Conservation (phyloP, 306 rosid species). For the Cucumis melo region DNA sequence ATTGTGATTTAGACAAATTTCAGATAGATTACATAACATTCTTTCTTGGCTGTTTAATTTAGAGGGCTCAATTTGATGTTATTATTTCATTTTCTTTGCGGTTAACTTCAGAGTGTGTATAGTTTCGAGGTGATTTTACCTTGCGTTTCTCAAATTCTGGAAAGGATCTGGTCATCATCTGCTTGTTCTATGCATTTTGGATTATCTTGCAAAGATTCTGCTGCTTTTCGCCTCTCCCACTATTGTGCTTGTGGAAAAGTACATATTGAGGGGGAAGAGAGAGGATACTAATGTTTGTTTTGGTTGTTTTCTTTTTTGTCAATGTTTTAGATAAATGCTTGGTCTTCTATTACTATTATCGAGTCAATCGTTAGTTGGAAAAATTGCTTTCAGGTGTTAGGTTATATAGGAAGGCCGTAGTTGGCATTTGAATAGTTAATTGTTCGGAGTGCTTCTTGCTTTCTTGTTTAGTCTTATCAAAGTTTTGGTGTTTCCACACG, state of each 20-base stretch:
- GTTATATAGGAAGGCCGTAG: not conserved
- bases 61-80: not conserved
- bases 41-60: not conserved
- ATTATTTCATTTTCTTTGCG: not conserved
- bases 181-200: not conserved
- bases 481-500: not conserved
- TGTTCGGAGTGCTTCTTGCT: not conserved
- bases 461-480: not conserved
- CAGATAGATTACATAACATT: not conserved
- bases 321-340: not conserved
- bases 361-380: not conserved
- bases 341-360: not conserved
- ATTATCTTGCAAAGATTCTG: not conserved
- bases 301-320: not conserved
- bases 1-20: not conserved
- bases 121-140: not conserved
- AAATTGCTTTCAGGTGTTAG: not conserved
- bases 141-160: not conserved
- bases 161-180: not conserved
- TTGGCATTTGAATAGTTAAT: constrained; percentile 1
- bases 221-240: not conserved
- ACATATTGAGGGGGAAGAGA: not conserved
- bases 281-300: not conserved
- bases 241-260: not conserved
- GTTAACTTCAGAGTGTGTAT: not conserved